These are phyloP conservation scores for Cercospora sesami DNA, from an alignment of 2,329 filamentous ascomycete species.

Conservation along the genomic window DNA sequence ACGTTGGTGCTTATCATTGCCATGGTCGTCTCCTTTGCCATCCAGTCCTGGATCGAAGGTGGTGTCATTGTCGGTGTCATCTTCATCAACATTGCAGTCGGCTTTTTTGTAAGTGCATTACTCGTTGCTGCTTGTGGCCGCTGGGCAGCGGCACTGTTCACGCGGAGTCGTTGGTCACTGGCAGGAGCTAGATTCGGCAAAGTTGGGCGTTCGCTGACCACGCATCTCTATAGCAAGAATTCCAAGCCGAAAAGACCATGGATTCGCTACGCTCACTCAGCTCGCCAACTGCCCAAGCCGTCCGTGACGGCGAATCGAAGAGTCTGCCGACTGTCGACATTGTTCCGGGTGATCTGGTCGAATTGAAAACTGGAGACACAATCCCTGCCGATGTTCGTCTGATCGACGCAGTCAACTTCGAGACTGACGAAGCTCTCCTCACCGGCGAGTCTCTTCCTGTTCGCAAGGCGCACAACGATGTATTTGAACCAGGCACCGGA, in stretches of 20 bases:
- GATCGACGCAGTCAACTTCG: constrained; percentile 62
- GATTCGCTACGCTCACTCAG: constrained; percentile 49
- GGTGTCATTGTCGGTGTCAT: constrained; percentile 51
- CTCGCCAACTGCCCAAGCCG: constrained; percentile 49
- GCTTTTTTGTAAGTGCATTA: constrained; percentile 39
- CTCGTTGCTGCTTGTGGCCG: neutral
- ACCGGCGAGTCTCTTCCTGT: constrained; percentile 73
- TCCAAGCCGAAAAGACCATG: constrained; percentile 53
- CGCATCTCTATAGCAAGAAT: constrained; percentile 41
- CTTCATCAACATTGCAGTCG: constrained; percentile 48
- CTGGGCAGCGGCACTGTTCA: neutral
- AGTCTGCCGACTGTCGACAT: constrained; percentile 47
- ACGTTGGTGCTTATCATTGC: constrained; percentile 59
- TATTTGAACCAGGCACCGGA: constrained; percentile 55
- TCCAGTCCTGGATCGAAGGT: constrained; percentile 51
- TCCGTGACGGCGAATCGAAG: constrained; percentile 48
- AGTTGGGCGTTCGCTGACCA: neutral
- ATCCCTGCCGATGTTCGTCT: constrained; percentile 52
- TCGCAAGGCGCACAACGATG: constrained; percentile 61
- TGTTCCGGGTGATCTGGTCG: constrained; percentile 51
- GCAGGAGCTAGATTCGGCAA: neutral
- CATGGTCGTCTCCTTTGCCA: constrained; percentile 52
- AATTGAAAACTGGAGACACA: constrained; percentile 51
- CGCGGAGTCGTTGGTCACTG: neutral
- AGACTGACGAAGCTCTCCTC: constrained; percentile 70